A percentile compares a stretch with the other conserved stretches of the same genome.
Evolutionary conservation across 192 early-diverging fungal species (phyloP).

Genomic region (Phycomyces nitens): DNA sequence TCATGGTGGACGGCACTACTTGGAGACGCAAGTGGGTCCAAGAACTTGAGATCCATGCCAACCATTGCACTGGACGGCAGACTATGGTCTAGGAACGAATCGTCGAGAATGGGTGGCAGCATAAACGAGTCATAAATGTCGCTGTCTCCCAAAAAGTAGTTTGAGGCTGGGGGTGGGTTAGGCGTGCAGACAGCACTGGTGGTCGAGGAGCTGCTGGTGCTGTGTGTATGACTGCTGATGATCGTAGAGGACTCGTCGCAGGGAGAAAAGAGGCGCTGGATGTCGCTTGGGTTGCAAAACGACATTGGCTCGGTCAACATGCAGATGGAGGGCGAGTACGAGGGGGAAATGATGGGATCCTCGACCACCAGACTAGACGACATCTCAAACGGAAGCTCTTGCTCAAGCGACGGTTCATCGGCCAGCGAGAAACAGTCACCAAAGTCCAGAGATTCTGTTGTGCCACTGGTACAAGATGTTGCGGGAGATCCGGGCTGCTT

Average conservation of each 20-base stretch:
- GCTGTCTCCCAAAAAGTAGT: neutral
- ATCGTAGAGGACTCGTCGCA: neutral
- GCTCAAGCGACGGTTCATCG: constrained; percentile 24
- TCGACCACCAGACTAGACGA: too few relatives aligned
- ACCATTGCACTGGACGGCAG: neutral
- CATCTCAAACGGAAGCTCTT: too few relatives aligned
- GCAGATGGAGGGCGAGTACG: neutral
- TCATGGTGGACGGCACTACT: neutral
- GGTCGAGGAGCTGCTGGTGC: constrained; percentile 12
- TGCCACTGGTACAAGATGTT: constrained; percentile 20
- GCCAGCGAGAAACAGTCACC: constrained; percentile 31
- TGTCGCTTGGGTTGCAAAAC: neutral
- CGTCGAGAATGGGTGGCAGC: constrained; percentile 13
- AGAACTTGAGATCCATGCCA: neutral
- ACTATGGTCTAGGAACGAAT: constrained; percentile 14
- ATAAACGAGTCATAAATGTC: constrained; percentile 22
- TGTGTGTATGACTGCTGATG: constrained; percentile 1
- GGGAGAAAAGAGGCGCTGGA: neutral
- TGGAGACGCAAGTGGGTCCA: neutral
- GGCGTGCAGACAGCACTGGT: constrained; percentile 10
- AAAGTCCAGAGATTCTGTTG: constrained; percentile 33
- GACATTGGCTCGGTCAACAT: neutral
- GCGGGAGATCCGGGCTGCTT: constrained; percentile 7
- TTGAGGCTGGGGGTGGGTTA: neutral
- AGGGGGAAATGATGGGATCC: neutral